A percentile compares a stretch with the other conserved stretches of the same genome.
These are phyloP conservation scores for Viola pubescens DNA, from an alignment of 441 rosid species.

Conservation along the genomic window DNA sequence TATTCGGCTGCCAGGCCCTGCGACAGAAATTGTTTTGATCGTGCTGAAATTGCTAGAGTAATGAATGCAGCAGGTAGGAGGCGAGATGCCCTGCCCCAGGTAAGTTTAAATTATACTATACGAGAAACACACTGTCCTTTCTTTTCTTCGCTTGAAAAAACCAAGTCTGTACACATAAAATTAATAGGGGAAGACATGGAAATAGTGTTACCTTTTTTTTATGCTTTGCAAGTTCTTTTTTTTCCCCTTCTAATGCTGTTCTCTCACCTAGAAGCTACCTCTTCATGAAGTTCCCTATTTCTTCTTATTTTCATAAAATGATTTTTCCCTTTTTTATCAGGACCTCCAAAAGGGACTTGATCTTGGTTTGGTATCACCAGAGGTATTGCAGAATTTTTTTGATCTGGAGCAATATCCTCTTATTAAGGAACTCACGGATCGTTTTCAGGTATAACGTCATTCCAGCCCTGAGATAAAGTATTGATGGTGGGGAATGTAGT, in stretches of 20 bases:
- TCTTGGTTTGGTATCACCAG: constrained; percentile 89
- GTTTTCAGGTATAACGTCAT: constrained; percentile 59
- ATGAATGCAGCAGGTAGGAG: constrained; percentile 97
- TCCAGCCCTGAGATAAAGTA: constrained; percentile 2
- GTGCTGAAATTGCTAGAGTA: constrained; percentile 95
- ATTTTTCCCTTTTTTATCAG: constrained; percentile 33
- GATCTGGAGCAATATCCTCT: constrained; percentile 83
- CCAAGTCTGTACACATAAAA: no score
- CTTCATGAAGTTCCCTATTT: neutral
- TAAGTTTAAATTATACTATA: constrained; percentile 17
- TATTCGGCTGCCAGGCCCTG: constrained; percentile 95
- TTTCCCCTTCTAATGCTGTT: neutral
- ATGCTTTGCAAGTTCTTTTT: neutral
- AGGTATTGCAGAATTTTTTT: constrained; percentile 83
- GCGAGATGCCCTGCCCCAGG: constrained; percentile 89
- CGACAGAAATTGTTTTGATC: constrained; percentile 87
- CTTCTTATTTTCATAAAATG: constrained; percentile 13
- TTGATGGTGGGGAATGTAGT: constrained; percentile 10
- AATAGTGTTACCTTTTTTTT: constrained; percentile 1
- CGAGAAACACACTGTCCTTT: neutral
- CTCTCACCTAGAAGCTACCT: neutral
- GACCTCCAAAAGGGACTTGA: constrained; percentile 91
- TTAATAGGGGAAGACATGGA: no score
- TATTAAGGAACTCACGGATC: constrained; percentile 70
- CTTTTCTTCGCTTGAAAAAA: neutral